Evolutionary conservation across 768 basidiomycete species (phyloP), one percentile per base, ranked within the genome.

Genomic region (Tremella yokohamensis): DNA sequence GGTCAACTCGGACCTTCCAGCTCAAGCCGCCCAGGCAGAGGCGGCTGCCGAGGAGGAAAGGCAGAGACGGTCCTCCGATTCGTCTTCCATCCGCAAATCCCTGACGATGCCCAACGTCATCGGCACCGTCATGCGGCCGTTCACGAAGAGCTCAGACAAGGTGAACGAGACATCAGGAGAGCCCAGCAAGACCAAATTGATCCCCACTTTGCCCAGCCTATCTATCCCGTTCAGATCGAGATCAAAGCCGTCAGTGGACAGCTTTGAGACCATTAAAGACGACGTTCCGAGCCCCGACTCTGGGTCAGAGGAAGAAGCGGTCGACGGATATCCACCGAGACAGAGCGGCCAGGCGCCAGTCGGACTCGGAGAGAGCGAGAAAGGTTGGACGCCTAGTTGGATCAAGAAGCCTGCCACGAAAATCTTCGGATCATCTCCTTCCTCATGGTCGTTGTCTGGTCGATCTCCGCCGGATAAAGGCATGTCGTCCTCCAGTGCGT

Each of bases 321-420:
- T 34, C 29, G 70, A 69, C 26, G 68, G 70, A 12, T 72, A 72
- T 58, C 70, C 70, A 20, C 70, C 70, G 29, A 51, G 66, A 34
- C 70, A 69, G 38, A 50, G 56, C 12, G 70, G 70, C 3, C 50
- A 25, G 11, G 52, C 62, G 8, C 70, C 70, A n/a, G 29, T 54
- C 11, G 44, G 52, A 3, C 54, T 64, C 52, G 22, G 20, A 1
- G 54, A 68, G 22, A 40, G 42, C 20, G 19, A 19, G 4, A 52
- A 40, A 19, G 52, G 39, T 13, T 70, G 68, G 68, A 62, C 68
- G 4, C 57, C 58, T 15, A 56, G 51, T 7, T 73, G 71, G 71
- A 62, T 73, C 11, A 58, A 58, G 26, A 73, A 73, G 48, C 72
- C 72, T 7, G 59, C 61, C 15, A 40, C 63, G 18, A 66, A 64